Conservation (phyloP, 106 monocot species). For the Allium fistulosum region DNA sequence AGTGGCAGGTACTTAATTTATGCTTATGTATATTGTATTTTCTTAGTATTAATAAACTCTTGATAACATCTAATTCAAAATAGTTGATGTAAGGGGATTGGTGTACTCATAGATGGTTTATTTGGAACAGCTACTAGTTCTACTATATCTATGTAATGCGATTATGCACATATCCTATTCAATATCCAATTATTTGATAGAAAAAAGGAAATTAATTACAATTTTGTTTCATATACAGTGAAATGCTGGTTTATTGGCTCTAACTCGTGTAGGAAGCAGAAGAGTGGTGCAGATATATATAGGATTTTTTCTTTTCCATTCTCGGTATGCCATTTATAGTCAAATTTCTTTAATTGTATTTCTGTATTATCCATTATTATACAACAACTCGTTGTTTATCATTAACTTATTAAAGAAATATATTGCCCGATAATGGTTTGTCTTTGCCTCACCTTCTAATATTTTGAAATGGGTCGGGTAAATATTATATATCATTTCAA, state of each 20-base stretch:
- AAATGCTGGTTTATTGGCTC: constrained; percentile 94
- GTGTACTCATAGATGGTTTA: constrained; percentile 85
- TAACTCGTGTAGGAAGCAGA: constrained; percentile 92
- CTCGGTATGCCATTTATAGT: constrained; percentile 33
- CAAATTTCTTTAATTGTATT: too few species aligned
- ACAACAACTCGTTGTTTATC: too few species aligned
- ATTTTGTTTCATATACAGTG: constrained; percentile 28
- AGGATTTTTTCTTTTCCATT: constrained; percentile 91
- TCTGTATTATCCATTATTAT: too few species aligned
- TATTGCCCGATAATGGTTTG: too few species aligned
- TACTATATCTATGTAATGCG: constrained; percentile 84
- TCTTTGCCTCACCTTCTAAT: too few species aligned
- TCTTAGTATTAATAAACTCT: neutral
- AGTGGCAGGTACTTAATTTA: constrained; percentile 64
- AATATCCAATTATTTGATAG: too few species aligned
- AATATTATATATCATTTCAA: too few species aligned
- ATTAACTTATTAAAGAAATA: neutral
- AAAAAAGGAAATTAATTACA: too few species aligned
- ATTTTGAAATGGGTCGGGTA: too few species aligned
- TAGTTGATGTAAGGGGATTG: constrained; percentile 43
- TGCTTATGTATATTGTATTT: neutral
- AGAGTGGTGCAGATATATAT: constrained; percentile 93
- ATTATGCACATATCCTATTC: too few species aligned
- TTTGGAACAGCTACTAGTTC: constrained; percentile 87
- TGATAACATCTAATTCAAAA: too few species aligned